Evolutionary conservation across 164 flowering plant genomes (phyloP), one percentile per base, ranked within the genome.

Genomic region (Cinnamomum chago): DNA sequence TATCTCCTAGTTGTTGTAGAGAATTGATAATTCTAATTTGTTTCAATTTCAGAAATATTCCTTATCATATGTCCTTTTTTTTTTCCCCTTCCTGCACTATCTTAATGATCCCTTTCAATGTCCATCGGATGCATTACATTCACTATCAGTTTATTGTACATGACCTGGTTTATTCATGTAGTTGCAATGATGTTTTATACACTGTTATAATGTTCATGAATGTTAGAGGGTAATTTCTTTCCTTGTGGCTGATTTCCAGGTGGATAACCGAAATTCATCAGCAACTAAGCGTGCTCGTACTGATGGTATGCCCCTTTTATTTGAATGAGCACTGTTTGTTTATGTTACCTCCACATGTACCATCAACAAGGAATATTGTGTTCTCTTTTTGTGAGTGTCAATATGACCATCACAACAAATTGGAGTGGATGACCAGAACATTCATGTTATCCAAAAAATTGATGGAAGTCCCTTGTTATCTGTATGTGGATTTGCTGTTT

Each of bases 261-360:
- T 89, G 58, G 98, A 93, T 80, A 93, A 82, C 84, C 80, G 94
- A 68, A 95, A 91, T 71, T 89, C 97, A 27, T 93, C 97, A 12
- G 94, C 97, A 0, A 82, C 91, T 58, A 95, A 95, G 85, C 97
- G 98, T 24, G 98, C 98, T 55, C 86, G 98, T 73, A 95, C 98
- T 58, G 98, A 95, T 79, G 98, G 98, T 95, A 88, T 24, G 33
- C 24, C 55, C 55, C 22, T 67, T 47, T 33, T 5, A 25, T n/a
- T 20, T 55, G 14, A 24, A 11, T 12, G 27, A 25, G 33, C 25
- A 66, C 68, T 9, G 2, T 10, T 62, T 72, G 27, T 24, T 60
- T 27, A 17, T 28, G 58, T 52, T 3, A 52, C 58, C 18, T 12
- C 58, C 58, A 12, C 58, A 52, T 30, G 58, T 52, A 52, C 58